Percentiles rank a stretch among this genome's conserved stretches.
These are phyloP conservation scores for Fusarium newnesense DNA, from an alignment of 2,329 filamentous ascomycete genomes.

Conservation along the genomic window DNA sequence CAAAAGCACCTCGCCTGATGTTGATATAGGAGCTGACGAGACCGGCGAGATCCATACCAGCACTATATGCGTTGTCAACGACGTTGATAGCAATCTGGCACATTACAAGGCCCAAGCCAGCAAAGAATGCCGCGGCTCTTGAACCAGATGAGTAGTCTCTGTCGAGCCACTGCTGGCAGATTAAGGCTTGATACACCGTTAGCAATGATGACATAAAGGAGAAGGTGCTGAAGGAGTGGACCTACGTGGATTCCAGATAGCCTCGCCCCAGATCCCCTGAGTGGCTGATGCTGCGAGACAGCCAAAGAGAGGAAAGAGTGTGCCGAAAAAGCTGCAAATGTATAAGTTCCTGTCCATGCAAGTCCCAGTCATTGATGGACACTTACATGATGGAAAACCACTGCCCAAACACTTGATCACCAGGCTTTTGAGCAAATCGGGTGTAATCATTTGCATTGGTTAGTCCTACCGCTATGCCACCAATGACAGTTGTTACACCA, in stretches of 20 bases:
- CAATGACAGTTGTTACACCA: neutral
- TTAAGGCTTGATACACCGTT: fast-evolving
- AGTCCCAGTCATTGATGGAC: fast-evolving
- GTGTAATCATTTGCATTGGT: neutral
- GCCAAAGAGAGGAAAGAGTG: neutral
- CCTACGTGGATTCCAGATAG: neutral
- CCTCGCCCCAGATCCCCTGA: fast-evolving
- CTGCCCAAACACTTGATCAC: neutral
- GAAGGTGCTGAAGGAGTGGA: fast-evolving
- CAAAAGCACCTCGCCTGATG: neutral
- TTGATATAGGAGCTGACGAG: neutral
- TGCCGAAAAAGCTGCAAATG: neutral
- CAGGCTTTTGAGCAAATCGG: neutral
- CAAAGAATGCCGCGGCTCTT: neutral
- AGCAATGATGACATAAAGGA: fast-evolving
- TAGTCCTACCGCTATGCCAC: neutral
- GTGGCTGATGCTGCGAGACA: neutral
- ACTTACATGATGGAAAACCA: neutral
- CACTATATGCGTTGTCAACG: neutral
- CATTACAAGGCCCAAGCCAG: neutral
- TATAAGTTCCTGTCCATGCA: fast-evolving
- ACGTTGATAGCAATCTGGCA: neutral
- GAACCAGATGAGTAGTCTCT: neutral
- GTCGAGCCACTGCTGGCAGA: neutral
- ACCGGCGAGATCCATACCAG: neutral